Conservation (phyloP, 495 filamentous ascomycete species). For the Neurospora terricola region DNA sequence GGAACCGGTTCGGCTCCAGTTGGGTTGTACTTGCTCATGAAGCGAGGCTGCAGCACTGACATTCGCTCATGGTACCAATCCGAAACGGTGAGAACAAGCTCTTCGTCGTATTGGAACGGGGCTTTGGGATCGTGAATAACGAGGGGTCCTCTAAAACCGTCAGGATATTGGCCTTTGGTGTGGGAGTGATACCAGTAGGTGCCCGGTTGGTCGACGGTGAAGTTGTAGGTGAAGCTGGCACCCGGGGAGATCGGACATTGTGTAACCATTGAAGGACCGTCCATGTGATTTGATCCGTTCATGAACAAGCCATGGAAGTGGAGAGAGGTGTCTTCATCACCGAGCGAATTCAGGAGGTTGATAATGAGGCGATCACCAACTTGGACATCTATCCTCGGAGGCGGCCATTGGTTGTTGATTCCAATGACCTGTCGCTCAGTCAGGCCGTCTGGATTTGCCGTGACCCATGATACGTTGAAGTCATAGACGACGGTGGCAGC, state of each 20-base stretch:
- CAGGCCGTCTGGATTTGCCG: slow-evolving; percentile 67
- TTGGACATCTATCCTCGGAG: slow-evolving; percentile 57
- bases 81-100: slow-evolving; percentile 52
- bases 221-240: slow-evolving; percentile 60
- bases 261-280: slow-evolving; percentile 55
- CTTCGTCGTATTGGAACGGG: slow-evolving; percentile 58
- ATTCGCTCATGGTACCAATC: slow-evolving; percentile 62
- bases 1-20: slow-evolving; percentile 58
- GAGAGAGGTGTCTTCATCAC: slow-evolving; percentile 56
- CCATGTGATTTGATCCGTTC: slow-evolving; percentile 64
- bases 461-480: slow-evolving; percentile 74
- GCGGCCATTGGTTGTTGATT: slow-evolving; percentile 74
- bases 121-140: slow-evolving; percentile 57
- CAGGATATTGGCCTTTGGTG: slow-evolving; percentile 57
- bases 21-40: slow-evolving; percentile 49
- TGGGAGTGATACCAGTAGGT: slow-evolving; percentile 85
- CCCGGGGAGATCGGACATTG: slow-evolving; percentile 62
- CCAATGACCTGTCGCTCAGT: slow-evolving; percentile 60
- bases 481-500: slow-evolving; percentile 61
- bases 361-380: slow-evolving; percentile 64
- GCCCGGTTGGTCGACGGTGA: slow-evolving; percentile 62
- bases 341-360: slow-evolving; percentile 62
- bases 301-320: slow-evolving; percentile 73
- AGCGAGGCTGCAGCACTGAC: slow-evolving; percentile 43
- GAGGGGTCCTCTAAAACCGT: slow-evolving; percentile 62